Evolutionary conservation across 495 filamentous ascomycete genomes (phyloP).

Genomic region (Podospora conica): DNA sequence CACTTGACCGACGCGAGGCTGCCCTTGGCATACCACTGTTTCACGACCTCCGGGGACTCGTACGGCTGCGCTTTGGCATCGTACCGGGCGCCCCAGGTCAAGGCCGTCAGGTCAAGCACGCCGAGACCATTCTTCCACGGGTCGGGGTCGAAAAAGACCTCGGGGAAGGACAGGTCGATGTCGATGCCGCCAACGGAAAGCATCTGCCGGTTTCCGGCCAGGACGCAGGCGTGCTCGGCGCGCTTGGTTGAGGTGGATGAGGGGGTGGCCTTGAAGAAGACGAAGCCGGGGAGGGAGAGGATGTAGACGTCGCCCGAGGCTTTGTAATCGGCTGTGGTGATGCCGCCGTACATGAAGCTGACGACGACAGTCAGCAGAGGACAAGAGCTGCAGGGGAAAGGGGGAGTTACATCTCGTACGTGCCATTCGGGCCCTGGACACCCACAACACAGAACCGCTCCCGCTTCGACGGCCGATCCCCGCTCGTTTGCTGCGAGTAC

Average conservation of each 20-base stretch:
- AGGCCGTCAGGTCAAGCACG: constrained; percentile 34
- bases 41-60: constrained; percentile 27
- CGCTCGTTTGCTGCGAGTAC: constrained; percentile 30
- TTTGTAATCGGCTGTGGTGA: constrained; percentile 8
- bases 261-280: constrained; percentile 31
- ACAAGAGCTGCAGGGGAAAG: background rate
- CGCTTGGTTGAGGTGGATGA: constrained; percentile 22
- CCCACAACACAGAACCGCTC: constrained; percentile 32
- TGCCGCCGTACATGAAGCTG: constrained; percentile 33
- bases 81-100: constrained; percentile 34
- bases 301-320: constrained; percentile 29
- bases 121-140: constrained; percentile 39
- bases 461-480: constrained; percentile 17
- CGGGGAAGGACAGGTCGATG: constrained; percentile 11
- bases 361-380: constrained; percentile 21
- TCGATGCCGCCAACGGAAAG: constrained; percentile 31
- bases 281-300: constrained; percentile 40
- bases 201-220: constrained; percentile 34
- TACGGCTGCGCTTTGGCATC: constrained; percentile 32
- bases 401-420: background rate
- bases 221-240: constrained; percentile 28
- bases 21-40: constrained; percentile 29
- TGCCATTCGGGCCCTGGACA: constrained; percentile 21
- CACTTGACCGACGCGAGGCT: constrained; percentile 24
- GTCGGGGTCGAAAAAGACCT: constrained; percentile 21